Conservation (phyloP, 768 basidiomycete genomes). For the Hydnomerulius pinastri region DNA sequence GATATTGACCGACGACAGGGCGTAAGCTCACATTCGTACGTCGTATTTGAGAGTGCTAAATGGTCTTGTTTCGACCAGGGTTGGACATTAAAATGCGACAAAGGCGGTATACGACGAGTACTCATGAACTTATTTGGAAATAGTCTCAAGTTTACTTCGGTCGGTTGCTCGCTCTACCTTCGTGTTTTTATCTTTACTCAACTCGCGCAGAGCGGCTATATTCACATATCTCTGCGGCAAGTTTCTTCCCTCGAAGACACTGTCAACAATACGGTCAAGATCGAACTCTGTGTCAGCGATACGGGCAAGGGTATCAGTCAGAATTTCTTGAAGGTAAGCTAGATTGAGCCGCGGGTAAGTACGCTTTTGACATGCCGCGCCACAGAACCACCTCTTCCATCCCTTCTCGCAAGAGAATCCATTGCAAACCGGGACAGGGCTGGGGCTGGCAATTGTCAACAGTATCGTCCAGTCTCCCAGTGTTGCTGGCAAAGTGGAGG, state of each 20-base stretch:
- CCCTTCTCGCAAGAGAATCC: slow-evolving; percentile 98
- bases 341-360: not conserved
- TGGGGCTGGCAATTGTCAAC: slow-evolving; percentile 94
- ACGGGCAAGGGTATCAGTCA: slow-evolving; percentile 96
- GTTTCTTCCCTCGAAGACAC: slow-evolving; percentile 57
- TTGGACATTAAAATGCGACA: slow-evolving; percentile 87
- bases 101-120: slow-evolving; percentile 87
- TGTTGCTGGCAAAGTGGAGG: slow-evolving; percentile 90
- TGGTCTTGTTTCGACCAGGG: slow-evolving; percentile 48
- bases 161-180: slow-evolving; percentile 34
- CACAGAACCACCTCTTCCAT: slow-evolving; percentile 89
- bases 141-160: slow-evolving; percentile 88
- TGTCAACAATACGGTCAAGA: slow-evolving; percentile 60
- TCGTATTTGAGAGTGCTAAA: not conserved
- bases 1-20: slow-evolving; percentile 76
- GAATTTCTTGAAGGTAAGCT: slow-evolving; percentile 79
- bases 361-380: slow-evolving; percentile 1
- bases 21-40: slow-evolving; percentile 41
- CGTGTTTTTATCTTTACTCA: slow-evolving; percentile 3
- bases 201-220: slow-evolving; percentile 70
- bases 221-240: slow-evolving; percentile 83
- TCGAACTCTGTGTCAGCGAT: slow-evolving; percentile 85
- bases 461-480: slow-evolving; percentile 86
- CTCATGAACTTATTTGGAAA: slow-evolving; percentile 96
- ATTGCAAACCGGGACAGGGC: slow-evolving; percentile 87